Base-by-base conservation (phyloP, 441 rosid genomes). In the Geranium incanum region DNA sequence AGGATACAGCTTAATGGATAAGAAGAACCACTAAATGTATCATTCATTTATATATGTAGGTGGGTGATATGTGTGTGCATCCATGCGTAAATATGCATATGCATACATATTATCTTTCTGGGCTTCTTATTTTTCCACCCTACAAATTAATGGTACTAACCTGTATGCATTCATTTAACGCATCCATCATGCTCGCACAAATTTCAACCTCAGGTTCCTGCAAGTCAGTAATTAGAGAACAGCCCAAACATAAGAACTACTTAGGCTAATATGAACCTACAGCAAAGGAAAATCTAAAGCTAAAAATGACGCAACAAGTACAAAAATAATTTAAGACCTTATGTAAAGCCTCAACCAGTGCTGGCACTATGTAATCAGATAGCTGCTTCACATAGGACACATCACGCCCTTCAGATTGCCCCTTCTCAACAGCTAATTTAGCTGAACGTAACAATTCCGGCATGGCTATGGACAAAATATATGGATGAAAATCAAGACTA, bases 151-250 rank as follows among this genome's bases (percentile, higher is more conserved):
- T 36, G 38, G 13, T 15, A 69, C 84, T 52, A 76, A 95, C 99
- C 98, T 95, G 99, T 71, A 93, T 43, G 80, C 99, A 95, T 78
- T 95, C 99, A 72, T 93, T 95, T 75, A 95, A 80, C 37, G 99
- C 92, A 76, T 91, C 98, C 89, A 95, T 77, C 98, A 95, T 95
- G 79, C 79, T 95, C 69, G 96, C 97, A 79, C 95, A 87, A 71
- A 95, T 91, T 87, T 95, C 99, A 0, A 91, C 93, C 79, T 95
- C 99, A 70, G 98, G 99, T 82, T 95, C 99, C 99, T 95, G 91
- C 81, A 84, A 59, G 28, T 1, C 19, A 59, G 33, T 15, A n/a
- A 55, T 0, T 5, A 5, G 64, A 6, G 6, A 59, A 18, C 64
- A 59, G 64, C 64, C 5, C 9, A 59, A 59, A 59, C 23, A 59